Evolutionary conservation across 1,139 yeast species (phyloP), one percentile per base, ranked within the genome.

Genomic region (Sugiyamaella xylanicola): DNA sequence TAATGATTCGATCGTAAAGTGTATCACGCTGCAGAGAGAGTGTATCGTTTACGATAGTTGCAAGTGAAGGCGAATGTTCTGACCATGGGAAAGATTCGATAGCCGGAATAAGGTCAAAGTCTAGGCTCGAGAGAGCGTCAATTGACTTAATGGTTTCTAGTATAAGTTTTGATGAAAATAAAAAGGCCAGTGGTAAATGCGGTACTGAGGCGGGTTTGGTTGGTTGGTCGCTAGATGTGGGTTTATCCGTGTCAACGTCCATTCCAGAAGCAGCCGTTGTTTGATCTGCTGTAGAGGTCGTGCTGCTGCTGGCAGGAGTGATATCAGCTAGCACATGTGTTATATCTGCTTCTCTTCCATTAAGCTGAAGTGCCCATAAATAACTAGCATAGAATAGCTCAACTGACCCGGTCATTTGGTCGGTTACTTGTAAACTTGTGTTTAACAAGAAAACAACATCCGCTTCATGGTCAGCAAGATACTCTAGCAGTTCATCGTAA

Each of bases 371-470:
- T 13, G 47, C 20, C 59, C 59, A 56, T 25, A 56, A 46, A 43
- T 56, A 56, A 11, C 25, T 29, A 11, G 58, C 29, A 48, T 56
- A 56, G 40, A 49, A 56, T n/a, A 47, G 40, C 35, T 50, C 53
- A 3, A n/a, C 32, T 4, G 42, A 35, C 15, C 22, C 22, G 20
- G 22, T 43, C 42, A 25, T 15, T n/a, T 46, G 35, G 8, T 7
- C 39, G 1, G 47, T 17, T 16, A 27, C 15, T 5, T n/a, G 32
- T 11, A 4, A 9, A 42, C 17, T 15, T 1, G 19, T 20, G 11
- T 13, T 4, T 3, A 32, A 9, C 1, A 2, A 22, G 13, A 32
- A 15, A n/a, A 39, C 16, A 35, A 47, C 42, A 11, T 45, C 42
- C n/a, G 53, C 29, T 43, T 53, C 56, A 25, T 32, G 21, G 13